Conservation (phyloP, 768 basidiomycete genomes). For the Lactarius vividus region DNA sequence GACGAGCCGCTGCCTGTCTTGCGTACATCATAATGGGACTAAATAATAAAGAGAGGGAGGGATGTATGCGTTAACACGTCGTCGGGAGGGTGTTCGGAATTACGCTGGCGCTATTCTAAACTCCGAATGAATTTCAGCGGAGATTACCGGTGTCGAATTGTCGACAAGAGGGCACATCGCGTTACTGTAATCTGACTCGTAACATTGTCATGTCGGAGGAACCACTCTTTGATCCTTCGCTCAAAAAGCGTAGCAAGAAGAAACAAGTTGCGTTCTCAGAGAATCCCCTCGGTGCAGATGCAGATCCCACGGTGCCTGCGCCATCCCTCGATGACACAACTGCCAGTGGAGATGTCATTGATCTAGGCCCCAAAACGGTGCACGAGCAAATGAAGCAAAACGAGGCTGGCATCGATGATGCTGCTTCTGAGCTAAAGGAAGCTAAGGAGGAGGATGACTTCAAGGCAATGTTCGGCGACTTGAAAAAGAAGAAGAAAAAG, state of each 20-base stretch:
- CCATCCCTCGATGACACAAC: constrained; percentile 72
- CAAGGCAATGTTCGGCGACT: constrained; percentile 82
- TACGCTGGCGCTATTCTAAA: constrained; percentile 16
- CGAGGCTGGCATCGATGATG: constrained; percentile 35
- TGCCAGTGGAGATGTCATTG: constrained; percentile 66
- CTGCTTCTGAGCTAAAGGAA: constrained; percentile 40
- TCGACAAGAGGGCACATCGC: not conserved
- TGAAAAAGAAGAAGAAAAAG: constrained; percentile 92
- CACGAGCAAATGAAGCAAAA: constrained; percentile 72
- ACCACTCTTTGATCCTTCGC: constrained; percentile 78
- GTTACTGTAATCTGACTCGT: constrained; percentile 13
- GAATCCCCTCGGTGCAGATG: constrained; percentile 78
- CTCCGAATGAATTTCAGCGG: constrained; percentile 22
- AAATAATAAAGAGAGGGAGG: not conserved
- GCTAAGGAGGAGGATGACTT: constrained; percentile 69
- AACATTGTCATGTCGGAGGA: constrained; percentile 59
- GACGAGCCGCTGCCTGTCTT: constrained; percentile 46
- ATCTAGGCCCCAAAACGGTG: constrained; percentile 72
- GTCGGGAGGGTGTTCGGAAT: constrained; percentile 32
- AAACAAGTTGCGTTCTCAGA: constrained; percentile 83
- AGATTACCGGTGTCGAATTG: constrained; percentile 16
- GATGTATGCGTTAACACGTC: constrained; percentile 24
- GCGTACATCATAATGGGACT: constrained; percentile 42
- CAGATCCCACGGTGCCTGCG: constrained; percentile 76
- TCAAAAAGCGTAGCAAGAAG: constrained; percentile 83